phyloP scores from a whole-genome alignment of 1,284 basidiomycete genomes.

The Ustilago loliicola region DNA sequence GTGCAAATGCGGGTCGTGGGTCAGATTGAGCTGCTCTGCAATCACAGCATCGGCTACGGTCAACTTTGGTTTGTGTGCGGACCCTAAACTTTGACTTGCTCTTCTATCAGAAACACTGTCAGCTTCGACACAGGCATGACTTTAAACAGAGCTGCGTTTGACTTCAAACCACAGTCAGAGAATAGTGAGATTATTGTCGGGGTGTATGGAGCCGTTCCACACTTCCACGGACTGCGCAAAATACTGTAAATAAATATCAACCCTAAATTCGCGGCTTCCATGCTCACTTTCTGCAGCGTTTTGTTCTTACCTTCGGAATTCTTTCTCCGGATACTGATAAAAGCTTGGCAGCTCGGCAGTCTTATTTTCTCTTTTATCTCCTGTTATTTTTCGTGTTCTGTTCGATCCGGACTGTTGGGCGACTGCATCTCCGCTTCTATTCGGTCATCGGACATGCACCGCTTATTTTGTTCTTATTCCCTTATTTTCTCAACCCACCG shows the following conservation, averaged over 20 bases:
- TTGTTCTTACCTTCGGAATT: background rate
- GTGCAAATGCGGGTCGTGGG: background rate
- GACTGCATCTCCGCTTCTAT: conserved; percentile 8
- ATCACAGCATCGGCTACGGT: conserved; percentile 3
- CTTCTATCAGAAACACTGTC: background rate
- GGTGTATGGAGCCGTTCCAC: no score
- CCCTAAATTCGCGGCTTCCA: background rate
- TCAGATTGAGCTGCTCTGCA: background rate
- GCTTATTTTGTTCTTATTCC: background rate
- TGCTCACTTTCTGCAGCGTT: background rate
- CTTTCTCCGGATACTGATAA: background rate
- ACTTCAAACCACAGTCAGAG: background rate
- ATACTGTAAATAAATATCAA: conserved; percentile 1
- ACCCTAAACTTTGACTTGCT: no score
- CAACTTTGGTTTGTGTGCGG: background rate
- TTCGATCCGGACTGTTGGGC: conserved; percentile 7
- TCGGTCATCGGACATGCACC: conserved; percentile 23
- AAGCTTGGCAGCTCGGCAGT: conserved; percentile 2
- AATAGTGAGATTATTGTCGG: no score
- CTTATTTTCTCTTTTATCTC: background rate
- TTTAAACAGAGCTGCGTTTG: background rate
- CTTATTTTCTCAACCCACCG: background rate
- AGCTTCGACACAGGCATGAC: background rate
- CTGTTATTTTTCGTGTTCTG: background rate
- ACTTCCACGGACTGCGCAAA: conserved; percentile 2